Conservation (phyloP, 306 rosid species). For the Spatholobus suberectus region DNA sequence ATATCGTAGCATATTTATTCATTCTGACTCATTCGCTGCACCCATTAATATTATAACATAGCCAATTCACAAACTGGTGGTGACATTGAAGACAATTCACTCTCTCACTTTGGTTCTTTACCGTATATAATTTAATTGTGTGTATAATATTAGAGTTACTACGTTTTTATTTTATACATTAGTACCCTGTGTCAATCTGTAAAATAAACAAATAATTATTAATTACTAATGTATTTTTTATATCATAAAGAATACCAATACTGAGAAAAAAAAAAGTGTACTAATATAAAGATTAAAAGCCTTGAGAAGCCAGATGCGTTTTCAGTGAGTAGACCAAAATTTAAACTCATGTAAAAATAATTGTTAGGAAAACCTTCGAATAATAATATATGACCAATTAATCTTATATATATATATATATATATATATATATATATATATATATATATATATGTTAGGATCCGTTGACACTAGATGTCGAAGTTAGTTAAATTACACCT, state of each 20-base stretch:
- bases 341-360: neutral
- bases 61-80: slow-evolving; percentile 42
- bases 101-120: slow-evolving; percentile 16
- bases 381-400: neutral
- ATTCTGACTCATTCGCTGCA: slow-evolving; percentile 40
- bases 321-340: neutral
- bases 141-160: neutral
- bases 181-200: too few relatives aligned
- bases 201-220: too few relatives aligned
- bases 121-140: neutral
- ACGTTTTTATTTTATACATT: neutral
- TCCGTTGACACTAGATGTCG: too few relatives aligned
- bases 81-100: slow-evolving; percentile 39
- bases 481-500: too few relatives aligned
- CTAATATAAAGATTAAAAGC: too few relatives aligned
- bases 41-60: slow-evolving; percentile 34
- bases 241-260: neutral
- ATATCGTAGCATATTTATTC: slow-evolving; percentile 32
- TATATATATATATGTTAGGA: too few relatives aligned
- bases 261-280: too few relatives aligned
- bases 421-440: too few relatives aligned
- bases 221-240: neutral
- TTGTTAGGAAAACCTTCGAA: neutral
- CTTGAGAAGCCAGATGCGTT: neutral
- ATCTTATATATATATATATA: neutral